A percentile compares a stretch with the other conserved stretches of the same genome.
These are phyloP conservation scores for Cyberlindnera suaveolens DNA, from an alignment of 805 yeast genomes.

Conservation along the genomic window DNA sequence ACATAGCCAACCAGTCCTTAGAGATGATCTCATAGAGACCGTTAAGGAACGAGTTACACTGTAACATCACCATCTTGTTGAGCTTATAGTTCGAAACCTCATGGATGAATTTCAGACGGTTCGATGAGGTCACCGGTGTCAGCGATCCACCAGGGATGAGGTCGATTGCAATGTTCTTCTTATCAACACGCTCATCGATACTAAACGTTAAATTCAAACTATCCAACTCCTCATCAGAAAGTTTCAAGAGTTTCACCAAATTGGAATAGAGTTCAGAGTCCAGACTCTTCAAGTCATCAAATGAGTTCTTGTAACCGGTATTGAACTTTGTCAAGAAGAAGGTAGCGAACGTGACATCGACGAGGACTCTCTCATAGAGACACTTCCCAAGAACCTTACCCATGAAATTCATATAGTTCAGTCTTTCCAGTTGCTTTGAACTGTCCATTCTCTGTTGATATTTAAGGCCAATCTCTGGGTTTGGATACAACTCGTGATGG, in stretches of 20 bases:
- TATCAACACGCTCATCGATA: slow-evolving; percentile 41
- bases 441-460: slow-evolving; percentile 28
- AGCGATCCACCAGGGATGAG: slow-evolving; percentile 55
- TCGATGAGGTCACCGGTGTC: slow-evolving; percentile 49
- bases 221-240: slow-evolving; percentile 51
- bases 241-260: slow-evolving; percentile 52
- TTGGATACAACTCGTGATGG: slow-evolving; percentile 68
- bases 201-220: slow-evolving; percentile 59
- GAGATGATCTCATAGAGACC: slow-evolving; percentile 69
- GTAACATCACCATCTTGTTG: slow-evolving; percentile 53
- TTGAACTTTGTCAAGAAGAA: slow-evolving; percentile 61
- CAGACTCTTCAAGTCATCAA: slow-evolving; percentile 70
- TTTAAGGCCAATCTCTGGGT: slow-evolving; percentile 43
- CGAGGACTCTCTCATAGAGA: slow-evolving; percentile 71
- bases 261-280: slow-evolving; percentile 64
- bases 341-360: slow-evolving; percentile 81
- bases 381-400: slow-evolving; percentile 89
- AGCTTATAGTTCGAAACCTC: slow-evolving; percentile 74
- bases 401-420: slow-evolving; percentile 47
- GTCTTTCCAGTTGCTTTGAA: slow-evolving; percentile 21
- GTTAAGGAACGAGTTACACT: slow-evolving; percentile 53
- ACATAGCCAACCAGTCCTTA: slow-evolving; percentile 75
- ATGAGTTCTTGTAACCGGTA: slow-evolving; percentile 45
- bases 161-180: slow-evolving; percentile 39
- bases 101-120: slow-evolving; percentile 68